A percentile compares a stretch with the other conserved stretches of the same genome.
These are phyloP conservation scores for Erythrophleum fordii DNA, from an alignment of 306 rosid genomes.

Conservation along the genomic window DNA sequence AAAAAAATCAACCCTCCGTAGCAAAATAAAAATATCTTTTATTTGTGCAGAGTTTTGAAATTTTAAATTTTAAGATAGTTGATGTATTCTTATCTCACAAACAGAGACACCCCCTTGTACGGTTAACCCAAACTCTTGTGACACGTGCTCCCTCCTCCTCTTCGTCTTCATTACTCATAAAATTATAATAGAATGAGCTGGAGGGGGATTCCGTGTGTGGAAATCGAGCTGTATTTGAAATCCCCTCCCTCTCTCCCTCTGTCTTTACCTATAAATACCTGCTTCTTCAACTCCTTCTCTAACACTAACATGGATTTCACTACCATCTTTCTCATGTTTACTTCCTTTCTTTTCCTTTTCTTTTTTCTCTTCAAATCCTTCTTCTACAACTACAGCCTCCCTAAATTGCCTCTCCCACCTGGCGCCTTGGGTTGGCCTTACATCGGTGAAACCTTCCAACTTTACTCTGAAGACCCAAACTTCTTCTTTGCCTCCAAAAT, in stretches of 20 bases:
- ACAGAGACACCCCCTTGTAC: too few relatives aligned
- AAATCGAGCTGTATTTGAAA: conserved; percentile 52
- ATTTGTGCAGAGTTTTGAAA: too few relatives aligned
- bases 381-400: conserved; percentile 22
- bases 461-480: conserved; percentile 93
- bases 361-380: conserved; percentile 44
- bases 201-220: conserved; percentile 60
- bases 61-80: too few relatives aligned
- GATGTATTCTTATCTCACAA: too few relatives aligned
- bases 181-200: conserved; percentile 45
- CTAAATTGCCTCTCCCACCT: conserved; percentile 71
- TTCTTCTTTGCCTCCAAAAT: conserved; percentile 76
- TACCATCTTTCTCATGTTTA: conserved; percentile 22
- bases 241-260: conserved; percentile 1
- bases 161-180: too few relatives aligned
- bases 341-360: conserved; percentile 40
- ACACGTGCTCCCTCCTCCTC: too few relatives aligned
- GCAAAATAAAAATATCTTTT: too few relatives aligned
- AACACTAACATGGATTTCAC: conserved; percentile 41
- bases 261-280: conserved; percentile 30
- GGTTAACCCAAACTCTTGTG: too few relatives aligned
- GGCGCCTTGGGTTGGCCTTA: conserved; percentile 91
- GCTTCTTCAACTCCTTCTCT: conserved; percentile 15
- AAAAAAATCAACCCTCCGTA: too few relatives aligned
- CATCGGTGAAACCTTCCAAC: conserved; percentile 89